Conservation (phyloP, 441 rosid species). For the Manihot esculenta region DNA sequence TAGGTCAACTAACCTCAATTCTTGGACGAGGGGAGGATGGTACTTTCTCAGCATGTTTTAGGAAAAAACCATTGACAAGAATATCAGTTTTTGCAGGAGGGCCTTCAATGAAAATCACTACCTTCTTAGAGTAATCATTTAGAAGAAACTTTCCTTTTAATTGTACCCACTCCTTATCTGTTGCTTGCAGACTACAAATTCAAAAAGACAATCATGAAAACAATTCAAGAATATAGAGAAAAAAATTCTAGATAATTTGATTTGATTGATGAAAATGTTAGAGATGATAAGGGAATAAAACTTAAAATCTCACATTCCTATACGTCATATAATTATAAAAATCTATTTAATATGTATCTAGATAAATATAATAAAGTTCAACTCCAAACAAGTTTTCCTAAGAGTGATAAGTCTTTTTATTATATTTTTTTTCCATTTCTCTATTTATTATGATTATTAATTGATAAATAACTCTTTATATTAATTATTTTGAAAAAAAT, state of each 20-base stretch:
- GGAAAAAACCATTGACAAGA: conserved; percentile 58
- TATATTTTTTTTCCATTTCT: too few species aligned
- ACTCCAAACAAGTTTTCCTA: too few species aligned
- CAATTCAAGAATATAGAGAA: neutral
- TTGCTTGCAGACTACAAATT: conserved; percentile 62
- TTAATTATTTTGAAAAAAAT: too few species aligned
- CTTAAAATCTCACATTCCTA: too few species aligned
- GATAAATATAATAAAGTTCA: too few species aligned
- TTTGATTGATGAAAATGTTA: neutral
- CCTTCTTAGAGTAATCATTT: conserved; percentile 63
- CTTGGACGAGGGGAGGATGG: conserved; percentile 63
- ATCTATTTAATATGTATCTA: too few species aligned
- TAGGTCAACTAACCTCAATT: conserved; percentile 51
- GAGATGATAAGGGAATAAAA: too few species aligned
- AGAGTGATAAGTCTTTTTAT: too few species aligned
- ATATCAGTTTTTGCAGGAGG: conserved; percentile 86
- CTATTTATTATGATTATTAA: too few species aligned
- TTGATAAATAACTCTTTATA: too few species aligned
- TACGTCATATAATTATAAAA: too few species aligned
- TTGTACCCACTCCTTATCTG: conserved; percentile 71
- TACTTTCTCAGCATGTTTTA: conserved; percentile 68
- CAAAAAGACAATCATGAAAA: conserved; percentile 8
- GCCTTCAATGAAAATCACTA: conserved; percentile 75
- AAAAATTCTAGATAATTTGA: neutral
- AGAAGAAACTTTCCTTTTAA: conserved; percentile 78